Evolutionary conservation across 2,329 filamentous ascomycete species (phyloP), one percentile per base, ranked within the genome.

Genomic region (Colletotrichum sidae): DNA sequence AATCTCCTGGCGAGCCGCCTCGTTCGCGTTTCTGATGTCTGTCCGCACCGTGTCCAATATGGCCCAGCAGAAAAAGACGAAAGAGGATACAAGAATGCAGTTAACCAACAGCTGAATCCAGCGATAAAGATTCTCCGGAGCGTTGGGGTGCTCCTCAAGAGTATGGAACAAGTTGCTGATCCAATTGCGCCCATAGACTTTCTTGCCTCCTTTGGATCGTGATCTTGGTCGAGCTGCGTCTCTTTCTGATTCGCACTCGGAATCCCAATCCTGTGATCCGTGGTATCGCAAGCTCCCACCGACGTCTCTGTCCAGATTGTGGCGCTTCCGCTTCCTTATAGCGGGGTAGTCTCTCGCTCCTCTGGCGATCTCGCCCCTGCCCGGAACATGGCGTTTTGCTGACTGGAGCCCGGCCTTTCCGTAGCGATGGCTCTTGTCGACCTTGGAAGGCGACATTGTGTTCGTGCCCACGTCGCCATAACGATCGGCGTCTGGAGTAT

Each of bases 1-100:
- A 25, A 96, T 87, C 12, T 88, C 86, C 2, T 86, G 82, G n/a
- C 89, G 88, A 11, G 89, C 90, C 59, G 88, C 87, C 49, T 90
- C 84, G 9, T 90, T 88, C 41, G 91, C 92, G 56, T 90, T 87
- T 67, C 89, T 83, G 39, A 97, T 90, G 75, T 97, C 94, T 33
- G 86, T 84, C 12, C 89, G 88, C 56, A 96, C 88, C 8, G 92
- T 90, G 12, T 84, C 81, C 69, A 92, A 87, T 70, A 93, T 86
- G 2, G 86, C 83, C 79, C 90, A 93, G 49, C 60, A 67, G 47
- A 93, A 81, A 76, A 91, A 95, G 45, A 88, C 78, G 59, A 84
- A 77, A 11, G 84, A 76, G 5, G 77, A 75, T 6, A 89, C 82
- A 13, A 92, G 80, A 65, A 87, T 84, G 51, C 89, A 74, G 74